Evolutionary conservation across 176 grass and related monocot genomes (phyloP).

Genomic region (Avena eriantha): DNA sequence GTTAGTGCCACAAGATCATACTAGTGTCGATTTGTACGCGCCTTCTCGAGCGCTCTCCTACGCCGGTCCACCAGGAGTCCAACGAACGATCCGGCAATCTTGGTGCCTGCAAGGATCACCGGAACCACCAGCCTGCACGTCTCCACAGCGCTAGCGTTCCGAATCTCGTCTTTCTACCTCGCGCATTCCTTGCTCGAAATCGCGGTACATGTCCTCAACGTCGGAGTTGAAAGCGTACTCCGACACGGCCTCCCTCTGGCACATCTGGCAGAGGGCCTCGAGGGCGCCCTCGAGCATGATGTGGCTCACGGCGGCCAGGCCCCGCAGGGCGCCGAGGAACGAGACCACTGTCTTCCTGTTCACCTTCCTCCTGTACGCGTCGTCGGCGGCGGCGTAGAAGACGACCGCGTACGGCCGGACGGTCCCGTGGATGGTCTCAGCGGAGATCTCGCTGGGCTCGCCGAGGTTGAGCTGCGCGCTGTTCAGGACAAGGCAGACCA

Average conservation of each 20-base stretch:
- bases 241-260: background rate
- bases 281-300: conserved; percentile 38
- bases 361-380: background rate
- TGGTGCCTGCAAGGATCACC: background rate
- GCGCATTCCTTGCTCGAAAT: background rate
- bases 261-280: conserved; percentile 10
- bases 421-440: conserved; percentile 14
- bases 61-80: conserved; percentile 34
- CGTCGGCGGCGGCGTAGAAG: background rate
- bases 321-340: conserved; percentile 31
- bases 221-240: conserved; percentile 43
- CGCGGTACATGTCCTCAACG: background rate
- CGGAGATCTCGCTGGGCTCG: conserved; percentile 15
- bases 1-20: background rate
- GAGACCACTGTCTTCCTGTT: background rate
- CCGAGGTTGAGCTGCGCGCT: conserved; percentile 1
- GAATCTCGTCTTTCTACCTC: background rate
- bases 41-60: background rate
- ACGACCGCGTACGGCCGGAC: background rate
- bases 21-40: background rate
- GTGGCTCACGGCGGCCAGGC: conserved; percentile 28
- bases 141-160: background rate
- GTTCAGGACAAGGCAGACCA: conserved; percentile 31
- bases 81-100: background rate
- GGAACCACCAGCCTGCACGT: conserved; percentile 21